Conservation (phyloP, 2,329 filamentous ascomycete species). For the Emergomyces pasteurianus region DNA sequence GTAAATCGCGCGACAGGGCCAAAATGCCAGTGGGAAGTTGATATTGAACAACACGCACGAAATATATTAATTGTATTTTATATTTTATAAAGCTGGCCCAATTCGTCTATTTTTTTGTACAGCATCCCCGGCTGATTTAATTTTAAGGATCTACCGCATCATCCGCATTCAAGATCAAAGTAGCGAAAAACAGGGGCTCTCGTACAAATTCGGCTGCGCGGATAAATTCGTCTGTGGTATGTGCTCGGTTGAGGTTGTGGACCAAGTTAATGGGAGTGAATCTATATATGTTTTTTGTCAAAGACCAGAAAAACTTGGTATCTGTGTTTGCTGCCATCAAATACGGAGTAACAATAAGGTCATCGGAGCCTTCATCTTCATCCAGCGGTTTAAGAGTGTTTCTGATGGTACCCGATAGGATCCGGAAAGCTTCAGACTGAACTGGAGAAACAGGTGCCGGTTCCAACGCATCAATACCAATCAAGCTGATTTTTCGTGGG, state of each 20-base stretch:
- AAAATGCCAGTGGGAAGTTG: not conserved
- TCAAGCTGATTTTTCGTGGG: slow-evolving; percentile 23
- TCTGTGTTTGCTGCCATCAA: slow-evolving; percentile 43
- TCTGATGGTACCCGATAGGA: slow-evolving; percentile 15
- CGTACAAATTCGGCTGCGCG: slow-evolving; percentile 16
- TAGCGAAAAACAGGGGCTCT: slow-evolving; percentile 19
- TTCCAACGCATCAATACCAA: slow-evolving; percentile 31
- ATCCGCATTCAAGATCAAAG: slow-evolving; percentile 18
- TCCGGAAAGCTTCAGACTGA: slow-evolving; percentile 14
- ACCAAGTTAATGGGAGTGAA: slow-evolving; percentile 19
- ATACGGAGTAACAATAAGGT: slow-evolving; percentile 43
- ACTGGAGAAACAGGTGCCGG: slow-evolving; percentile 49
- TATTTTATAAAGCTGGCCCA: not conserved
- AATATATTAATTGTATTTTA: not conserved
- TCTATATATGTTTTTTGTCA: slow-evolving; percentile 36
- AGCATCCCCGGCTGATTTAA: not conserved
- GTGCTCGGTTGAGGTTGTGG: slow-evolving; percentile 21
- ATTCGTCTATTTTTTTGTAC: not conserved
- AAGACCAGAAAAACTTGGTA: slow-evolving; percentile 37
- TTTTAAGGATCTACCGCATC: slow-evolving; percentile 6
- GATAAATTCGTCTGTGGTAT: slow-evolving; percentile 28
- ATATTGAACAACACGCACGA: not conserved
- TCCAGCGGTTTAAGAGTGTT: slow-evolving; percentile 4
- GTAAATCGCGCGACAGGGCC: not conserved
- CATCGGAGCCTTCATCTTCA: slow-evolving; percentile 26